Base-by-base conservation (phyloP, 1,139 yeast genomes). In the Sugiyamaella castrensis region DNA sequence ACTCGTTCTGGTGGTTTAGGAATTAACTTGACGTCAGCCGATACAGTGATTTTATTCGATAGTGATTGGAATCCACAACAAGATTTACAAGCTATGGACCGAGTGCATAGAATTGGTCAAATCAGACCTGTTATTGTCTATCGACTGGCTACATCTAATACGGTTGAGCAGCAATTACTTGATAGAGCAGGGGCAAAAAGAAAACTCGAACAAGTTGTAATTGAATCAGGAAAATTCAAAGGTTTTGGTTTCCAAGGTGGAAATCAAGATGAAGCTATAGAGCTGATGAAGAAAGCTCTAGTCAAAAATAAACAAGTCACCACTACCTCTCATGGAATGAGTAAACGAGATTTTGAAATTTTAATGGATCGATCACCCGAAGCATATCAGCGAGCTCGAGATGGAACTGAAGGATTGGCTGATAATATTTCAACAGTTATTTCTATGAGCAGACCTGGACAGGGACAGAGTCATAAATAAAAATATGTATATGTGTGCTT, bases 1-100 rank as follows among this genome's bases (percentile, higher is more conserved):
- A 92, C 98, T 0, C 75, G 98, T 53, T 92, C 98, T 0, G 98
- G 98, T 10, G 98, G 98, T 0, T 75, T 92, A 28, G 98, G 98
- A 1, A 80, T 92, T 41, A 92, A 92, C 61, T 73, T 92, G 50
- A 79, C 84, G 0, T 80, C 86, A 0, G 96, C 98, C 0, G 97
- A 92, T 59, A 84, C 95, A 0, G 98, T 92, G 1, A 79, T 92
- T 3, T 62, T 92, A 12, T 89, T 87, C 64, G 98, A 92, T 62
- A 85, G 87, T 53, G 98, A 92, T 64, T 91, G 98, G 96, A 92
- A 92, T 61, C 98, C 98, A 0, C 98, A 92, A 63, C 91, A 88
- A 58, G 98, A 92, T 66, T 70, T 89, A 45, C 98, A 92, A 65
- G 98, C 98, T 0, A 92, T 92, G 79, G 98, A 91, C 62, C 75